phyloP scores from a whole-genome alignment of 1,284 basidiomycete genomes.

The Tremellales sp. region DNA sequence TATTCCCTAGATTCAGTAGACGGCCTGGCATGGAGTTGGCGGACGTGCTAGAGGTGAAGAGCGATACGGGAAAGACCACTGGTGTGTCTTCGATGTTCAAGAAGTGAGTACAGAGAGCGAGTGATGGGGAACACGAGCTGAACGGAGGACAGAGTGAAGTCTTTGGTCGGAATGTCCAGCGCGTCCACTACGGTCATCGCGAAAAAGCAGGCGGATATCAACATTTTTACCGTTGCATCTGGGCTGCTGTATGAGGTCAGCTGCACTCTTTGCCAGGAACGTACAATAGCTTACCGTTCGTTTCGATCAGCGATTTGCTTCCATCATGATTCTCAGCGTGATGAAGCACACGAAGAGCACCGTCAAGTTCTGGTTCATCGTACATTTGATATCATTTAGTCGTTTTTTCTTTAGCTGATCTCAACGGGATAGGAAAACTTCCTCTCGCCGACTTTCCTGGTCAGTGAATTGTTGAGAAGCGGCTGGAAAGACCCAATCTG shows the following conservation, averaged over 20 bases:
- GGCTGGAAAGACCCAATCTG: background rate
- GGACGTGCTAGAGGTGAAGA: slow-evolving; percentile 66
- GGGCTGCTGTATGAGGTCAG: slow-evolving; percentile 89
- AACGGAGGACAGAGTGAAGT: slow-evolving; percentile 30
- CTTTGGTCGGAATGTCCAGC: slow-evolving; percentile 30
- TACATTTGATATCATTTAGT: slow-evolving; percentile 15
- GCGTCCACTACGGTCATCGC: slow-evolving; percentile 27
- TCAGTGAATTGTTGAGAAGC: too few species aligned
- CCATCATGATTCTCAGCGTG: slow-evolving; percentile 97
- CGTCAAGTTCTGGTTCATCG: slow-evolving; percentile 99
- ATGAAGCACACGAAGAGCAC: slow-evolving; percentile 85
- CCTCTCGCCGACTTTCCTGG: slow-evolving; percentile 93
- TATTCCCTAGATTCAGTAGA: slow-evolving; percentile 75
- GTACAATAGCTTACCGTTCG: background rate
- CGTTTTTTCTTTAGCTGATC: background rate
- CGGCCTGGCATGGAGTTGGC: slow-evolving; percentile 70
- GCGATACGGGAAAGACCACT: too few species aligned
- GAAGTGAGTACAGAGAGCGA: background rate
- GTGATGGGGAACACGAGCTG: slow-evolving; percentile 1
- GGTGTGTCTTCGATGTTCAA: too few species aligned
- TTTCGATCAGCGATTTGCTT: slow-evolving; percentile 78
- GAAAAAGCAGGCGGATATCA: slow-evolving; percentile 69
- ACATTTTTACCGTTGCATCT: slow-evolving; percentile 97
- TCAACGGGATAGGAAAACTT: slow-evolving; percentile 70
- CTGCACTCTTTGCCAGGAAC: background rate